Base-by-base conservation (phyloP, 257 asterid species). In the Ballota nigra region DNA sequence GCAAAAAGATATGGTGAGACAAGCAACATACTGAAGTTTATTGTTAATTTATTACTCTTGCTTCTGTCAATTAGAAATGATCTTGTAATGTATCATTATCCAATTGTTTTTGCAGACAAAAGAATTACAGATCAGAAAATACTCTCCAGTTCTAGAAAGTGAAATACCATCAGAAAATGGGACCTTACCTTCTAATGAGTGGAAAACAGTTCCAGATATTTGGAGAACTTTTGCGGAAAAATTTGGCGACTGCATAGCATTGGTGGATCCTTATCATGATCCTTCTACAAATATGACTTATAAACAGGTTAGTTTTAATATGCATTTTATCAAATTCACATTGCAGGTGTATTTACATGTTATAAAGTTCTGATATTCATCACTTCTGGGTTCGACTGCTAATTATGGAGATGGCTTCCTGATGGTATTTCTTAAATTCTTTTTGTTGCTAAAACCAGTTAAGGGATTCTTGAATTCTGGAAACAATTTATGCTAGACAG, bases 181-280 rank as follows among this genome's bases (percentile, higher is more conserved):
- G 63, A 82, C 20, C 6, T 9, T 81, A 66, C 75, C 87, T 65
- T 81, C 83, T 77, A 75, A 83, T 10, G 96, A 85, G 63, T 93
- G 96, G 96, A 83, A 77, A 80, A 76, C 87, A 12, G 88, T 93
- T 68, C 96, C 98, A 4, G 98, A 93, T 76, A 93, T 93, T 82
- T 93, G 98, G 98, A 82, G 87, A 73, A 82, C 82, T 64, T 86
- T 89, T 24, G 92, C 97, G 11, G 92, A 90, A 79, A 89, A 87
- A 65, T 93, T 80, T 83, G 98, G 89, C 64, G 89, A 90, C 60
- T 82, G 80, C 45, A 57, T 83, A 40, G 98, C 98, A 58, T 66
- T 93, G 41, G 84, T 83, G 73, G 98, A 93, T 70, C 91, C 86
- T n/a, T 88, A 93, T 83, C 97, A 90, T 64, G 84, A 93, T 68